Percentiles rank a stretch among this genome's conserved stretches.
Conservation (phyloP, 2,329 filamentous ascomycete genomes). For the Clonostachys solani region DNA sequence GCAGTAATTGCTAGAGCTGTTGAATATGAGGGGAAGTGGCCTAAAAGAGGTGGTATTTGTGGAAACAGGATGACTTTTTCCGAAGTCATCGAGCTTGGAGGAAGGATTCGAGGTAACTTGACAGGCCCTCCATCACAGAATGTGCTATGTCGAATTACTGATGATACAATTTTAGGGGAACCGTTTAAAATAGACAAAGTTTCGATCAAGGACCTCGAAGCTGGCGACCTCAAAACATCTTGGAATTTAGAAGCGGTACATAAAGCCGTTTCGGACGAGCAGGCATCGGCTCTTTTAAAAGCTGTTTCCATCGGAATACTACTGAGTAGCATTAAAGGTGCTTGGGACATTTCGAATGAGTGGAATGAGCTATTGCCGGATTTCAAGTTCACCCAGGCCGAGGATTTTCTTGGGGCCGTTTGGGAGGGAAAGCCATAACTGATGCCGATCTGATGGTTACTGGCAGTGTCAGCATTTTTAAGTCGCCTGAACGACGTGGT, state of each 20-base stretch:
- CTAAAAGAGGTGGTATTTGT: slow-evolving; percentile 30
- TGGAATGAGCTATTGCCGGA: background rate
- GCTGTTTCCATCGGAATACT: background rate
- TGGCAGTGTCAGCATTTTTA: too few relatives aligned
- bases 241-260: slow-evolving; percentile 3
- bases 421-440: background rate
- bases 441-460: too few relatives aligned
- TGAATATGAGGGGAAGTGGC: slow-evolving; percentile 39
- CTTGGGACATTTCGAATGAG: background rate
- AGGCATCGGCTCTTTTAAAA: background rate
- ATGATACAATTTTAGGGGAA: slow-evolving; percentile 5
- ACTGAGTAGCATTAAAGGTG: background rate
- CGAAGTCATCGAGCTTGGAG: slow-evolving; percentile 31
- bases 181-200: slow-evolving; percentile 11
- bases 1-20: slow-evolving; percentile 30
- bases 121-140: background rate
- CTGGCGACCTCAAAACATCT: slow-evolving; percentile 14
- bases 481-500: too few relatives aligned
- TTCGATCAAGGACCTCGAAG: slow-evolving; percentile 11
- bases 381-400: background rate
- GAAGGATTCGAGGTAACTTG: slow-evolving; percentile 32
- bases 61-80: slow-evolving; percentile 26
- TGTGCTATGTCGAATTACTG: background rate
- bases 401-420: background rate
- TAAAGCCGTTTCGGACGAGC: background rate